Base-by-base conservation (phyloP, 345 rosid genomes). In the Brassica napus region DNA sequence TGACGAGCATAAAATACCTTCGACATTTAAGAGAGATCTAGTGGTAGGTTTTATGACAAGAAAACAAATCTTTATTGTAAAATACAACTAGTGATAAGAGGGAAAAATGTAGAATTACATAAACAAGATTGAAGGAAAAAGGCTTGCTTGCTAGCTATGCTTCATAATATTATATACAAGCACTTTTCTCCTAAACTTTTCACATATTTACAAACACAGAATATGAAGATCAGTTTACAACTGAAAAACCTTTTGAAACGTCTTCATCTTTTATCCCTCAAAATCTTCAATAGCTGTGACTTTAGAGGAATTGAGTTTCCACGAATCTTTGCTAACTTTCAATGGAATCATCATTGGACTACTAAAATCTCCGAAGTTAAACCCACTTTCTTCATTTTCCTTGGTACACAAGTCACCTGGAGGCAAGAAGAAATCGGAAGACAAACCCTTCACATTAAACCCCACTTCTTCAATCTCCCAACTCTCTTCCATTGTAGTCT, bases 381-480 rank as follows among this genome's bases (percentile, higher is more conserved):
- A 58, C 63, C 3, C 76, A 65, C 28, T 59, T 71, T 85, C 94
- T 78, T 87, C 76, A 65, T 16, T 59, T 71, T 85, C 94, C 80
- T 87, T 90, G 30, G 75, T 84, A 82, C 74, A 83, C 82, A 93
- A 69, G 72, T 93, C 99, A 57, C 89, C 83, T 2, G 98, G 99
- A 16, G 96, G 94, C 83, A 95, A 82, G 85, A 95, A 95, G 70
- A 92, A 91, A 68, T 95, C 97, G 59, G 85, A 88, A 4, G 97
- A 86, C 84, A 95, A 77, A 8, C 99, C 99, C 26, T 86, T 83
- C 5, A 95, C 88, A 83, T 93, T 91, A 72, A 93, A 95, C 18
- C 92, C 99, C 11, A 93, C 85, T 76, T 95, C 99, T 83, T 95
- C 97, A 10, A 95, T 92, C 5, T 79, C 69, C 99, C 99, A 95